These are phyloP conservation scores for Lentinula detonsa DNA, from an alignment of 768 basidiomycete species.

Conservation along the genomic window DNA sequence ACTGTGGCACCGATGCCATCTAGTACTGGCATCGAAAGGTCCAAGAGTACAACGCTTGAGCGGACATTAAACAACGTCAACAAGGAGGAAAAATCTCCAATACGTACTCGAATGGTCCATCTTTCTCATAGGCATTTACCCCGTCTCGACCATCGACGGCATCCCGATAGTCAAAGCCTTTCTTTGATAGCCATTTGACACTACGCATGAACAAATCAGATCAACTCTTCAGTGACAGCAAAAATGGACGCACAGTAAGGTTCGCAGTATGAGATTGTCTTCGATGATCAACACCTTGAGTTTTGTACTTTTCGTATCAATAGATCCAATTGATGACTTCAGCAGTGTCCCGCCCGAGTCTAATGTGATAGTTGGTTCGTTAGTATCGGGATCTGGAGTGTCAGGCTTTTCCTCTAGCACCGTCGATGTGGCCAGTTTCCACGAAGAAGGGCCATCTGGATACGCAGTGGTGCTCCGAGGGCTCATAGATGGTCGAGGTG, in stretches of 20 bases:
- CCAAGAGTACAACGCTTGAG: slow-evolving; percentile 74
- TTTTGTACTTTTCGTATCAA: slow-evolving; percentile 34
- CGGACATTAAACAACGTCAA: slow-evolving; percentile 4
- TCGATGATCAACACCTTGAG: slow-evolving; percentile 81
- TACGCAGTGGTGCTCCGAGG: slow-evolving; percentile 47
- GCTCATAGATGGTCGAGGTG: slow-evolving; percentile 44
- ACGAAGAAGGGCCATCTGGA: slow-evolving; percentile 25
- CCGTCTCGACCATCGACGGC: slow-evolving; percentile 85
- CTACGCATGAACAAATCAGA: slow-evolving; percentile 13
- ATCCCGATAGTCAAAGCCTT: slow-evolving; percentile 73
- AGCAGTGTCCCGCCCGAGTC: slow-evolving; percentile 64
- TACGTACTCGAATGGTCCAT: slow-evolving; percentile 84
- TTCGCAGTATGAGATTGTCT: slow-evolving; percentile 83
- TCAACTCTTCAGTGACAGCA: slow-evolving; percentile 10
- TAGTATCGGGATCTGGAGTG: slow-evolving; percentile 18
- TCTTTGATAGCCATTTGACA: slow-evolving; percentile 65
- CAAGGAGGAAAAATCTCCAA: not conserved
- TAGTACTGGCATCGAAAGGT: slow-evolving; percentile 91
- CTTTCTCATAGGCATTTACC: slow-evolving; percentile 63
- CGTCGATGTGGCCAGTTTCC: slow-evolving; percentile 26
- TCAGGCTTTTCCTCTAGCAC: slow-evolving; percentile 25
- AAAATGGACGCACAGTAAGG: slow-evolving; percentile 59
- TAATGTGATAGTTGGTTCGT: slow-evolving; percentile 42
- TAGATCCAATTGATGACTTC: slow-evolving; percentile 54
- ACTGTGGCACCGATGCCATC: slow-evolving; percentile 84